phyloP scores from a whole-genome alignment of 73 alveolate species.

The Paramecium sonneborni region DNA sequence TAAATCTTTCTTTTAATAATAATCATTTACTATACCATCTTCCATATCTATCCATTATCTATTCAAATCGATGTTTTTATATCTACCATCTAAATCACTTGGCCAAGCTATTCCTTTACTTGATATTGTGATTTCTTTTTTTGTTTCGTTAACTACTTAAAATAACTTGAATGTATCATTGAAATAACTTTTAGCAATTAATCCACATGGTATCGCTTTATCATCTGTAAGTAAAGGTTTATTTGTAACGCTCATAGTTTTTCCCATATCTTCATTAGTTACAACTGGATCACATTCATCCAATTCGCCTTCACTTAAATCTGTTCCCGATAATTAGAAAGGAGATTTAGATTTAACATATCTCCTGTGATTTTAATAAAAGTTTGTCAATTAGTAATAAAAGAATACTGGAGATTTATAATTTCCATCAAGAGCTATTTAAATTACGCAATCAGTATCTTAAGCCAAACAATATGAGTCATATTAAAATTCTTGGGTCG shows the following conservation, averaged over 20 bases:
- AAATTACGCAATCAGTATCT: background rate
- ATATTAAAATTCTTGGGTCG: slow-evolving; percentile 59
- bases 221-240: slow-evolving; percentile 10
- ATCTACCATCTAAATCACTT: slow-evolving; percentile 80
- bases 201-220: slow-evolving; percentile 88
- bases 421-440: slow-evolving; percentile 56
- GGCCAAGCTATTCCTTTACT: slow-evolving; percentile 84
- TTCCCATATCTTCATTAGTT: background rate
- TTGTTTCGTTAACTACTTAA: background rate
- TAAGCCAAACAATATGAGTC: slow-evolving; percentile 58
- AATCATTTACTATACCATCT: slow-evolving; percentile 26
- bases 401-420: slow-evolving; percentile 75
- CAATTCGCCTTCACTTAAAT: slow-evolving; percentile 6
- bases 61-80: slow-evolving; percentile 21
- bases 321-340: slow-evolving; percentile 79
- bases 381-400: slow-evolving; percentile 82
- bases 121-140: background rate
- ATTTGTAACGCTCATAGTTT: background rate
- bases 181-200: slow-evolving; percentile 83
- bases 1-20: slow-evolving; percentile 74
- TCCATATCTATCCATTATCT: slow-evolving; percentile 82
- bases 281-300: slow-evolving; percentile 75
- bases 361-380: slow-evolving; percentile 87
- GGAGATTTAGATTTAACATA: slow-evolving; percentile 80
- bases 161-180: slow-evolving; percentile 72